These are phyloP conservation scores for Pisolithus sp. DNA, from an alignment of 768 basidiomycete species.

Conservation along the genomic window DNA sequence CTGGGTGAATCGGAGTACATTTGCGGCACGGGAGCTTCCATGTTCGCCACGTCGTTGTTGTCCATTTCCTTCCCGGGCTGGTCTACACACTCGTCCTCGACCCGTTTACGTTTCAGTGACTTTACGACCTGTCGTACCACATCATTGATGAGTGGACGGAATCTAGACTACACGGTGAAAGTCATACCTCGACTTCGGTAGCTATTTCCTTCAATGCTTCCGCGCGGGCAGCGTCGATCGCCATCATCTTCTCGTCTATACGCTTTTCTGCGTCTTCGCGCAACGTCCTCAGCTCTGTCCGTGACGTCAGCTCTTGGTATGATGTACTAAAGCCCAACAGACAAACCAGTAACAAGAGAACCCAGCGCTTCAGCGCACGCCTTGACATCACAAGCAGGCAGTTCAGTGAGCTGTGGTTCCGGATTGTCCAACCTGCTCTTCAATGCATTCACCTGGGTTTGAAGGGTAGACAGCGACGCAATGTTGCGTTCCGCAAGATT, in stretches of 20 bases:
- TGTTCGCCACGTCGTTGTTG: not conserved
- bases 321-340: not conserved
- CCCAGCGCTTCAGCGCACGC: conserved; percentile 31
- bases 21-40: not conserved
- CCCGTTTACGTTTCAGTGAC: conserved; percentile 61
- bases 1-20: conserved; percentile 7
- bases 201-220: conserved; percentile 33
- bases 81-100: conserved; percentile 24
- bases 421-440: conserved; percentile 16
- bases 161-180: conserved; percentile 8
- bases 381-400: conserved; percentile 16
- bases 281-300: conserved; percentile 40
- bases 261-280: conserved; percentile 39
- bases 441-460: conserved; percentile 18
- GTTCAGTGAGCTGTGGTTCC: conserved; percentile 5
- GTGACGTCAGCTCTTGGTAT: not conserved
- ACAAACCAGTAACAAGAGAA: conserved; percentile 38
- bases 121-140: conserved; percentile 23
- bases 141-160: conserved; percentile 7
- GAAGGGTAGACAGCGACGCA: conserved; percentile 23
- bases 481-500: conserved; percentile 25
- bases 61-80: not conserved
- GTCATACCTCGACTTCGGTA: conserved; percentile 22
- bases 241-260: conserved; percentile 41
- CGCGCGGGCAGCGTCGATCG: conserved; percentile 34